Conservation (phyloP, 2,329 filamentous ascomycete species). For the Penicillium sp. region DNA sequence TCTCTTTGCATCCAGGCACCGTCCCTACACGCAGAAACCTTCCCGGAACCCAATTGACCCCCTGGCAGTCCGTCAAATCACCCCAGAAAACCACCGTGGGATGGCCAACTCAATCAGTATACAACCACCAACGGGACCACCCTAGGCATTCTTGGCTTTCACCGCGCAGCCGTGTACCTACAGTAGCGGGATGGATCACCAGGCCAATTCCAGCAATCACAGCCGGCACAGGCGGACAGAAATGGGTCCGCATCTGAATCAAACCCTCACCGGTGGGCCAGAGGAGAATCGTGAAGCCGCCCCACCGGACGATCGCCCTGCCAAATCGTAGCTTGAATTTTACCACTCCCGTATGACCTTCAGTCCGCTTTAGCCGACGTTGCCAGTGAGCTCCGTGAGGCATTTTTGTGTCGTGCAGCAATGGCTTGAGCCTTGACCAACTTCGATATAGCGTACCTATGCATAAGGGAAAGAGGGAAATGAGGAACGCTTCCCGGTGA, state of each 20-base stretch:
- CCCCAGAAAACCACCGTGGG: background rate
- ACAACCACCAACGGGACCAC: background rate
- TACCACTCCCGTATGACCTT: background rate
- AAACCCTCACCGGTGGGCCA: conserved; percentile 27
- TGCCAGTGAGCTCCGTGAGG: background rate
- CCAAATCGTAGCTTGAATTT: conserved; percentile 23
- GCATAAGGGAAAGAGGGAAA: too few relatives aligned
- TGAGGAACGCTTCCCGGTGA: too few relatives aligned
- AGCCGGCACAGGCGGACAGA: conserved; percentile 10
- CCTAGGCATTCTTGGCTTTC: conserved; percentile 20
- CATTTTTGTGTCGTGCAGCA: background rate
- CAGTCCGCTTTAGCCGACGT: background rate
- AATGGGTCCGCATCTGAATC: conserved; percentile 21
- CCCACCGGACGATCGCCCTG: conserved; percentile 35
- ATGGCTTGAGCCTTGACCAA: background rate
- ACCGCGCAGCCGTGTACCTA: conserved; percentile 31
- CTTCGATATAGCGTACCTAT: background rate
- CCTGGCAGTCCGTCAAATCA: background rate
- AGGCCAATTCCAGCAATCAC: conserved; percentile 22
- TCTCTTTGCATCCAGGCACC: background rate
- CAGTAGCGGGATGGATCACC: conserved; percentile 27
- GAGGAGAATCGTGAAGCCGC: conserved; percentile 21
- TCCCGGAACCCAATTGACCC: conserved; percentile 2
- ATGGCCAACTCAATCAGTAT: background rate
- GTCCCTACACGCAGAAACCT: background rate